Evolutionary conservation across 176 grass and related monocot genomes (phyloP).

Genomic region (Elymus sibiricus): DNA sequence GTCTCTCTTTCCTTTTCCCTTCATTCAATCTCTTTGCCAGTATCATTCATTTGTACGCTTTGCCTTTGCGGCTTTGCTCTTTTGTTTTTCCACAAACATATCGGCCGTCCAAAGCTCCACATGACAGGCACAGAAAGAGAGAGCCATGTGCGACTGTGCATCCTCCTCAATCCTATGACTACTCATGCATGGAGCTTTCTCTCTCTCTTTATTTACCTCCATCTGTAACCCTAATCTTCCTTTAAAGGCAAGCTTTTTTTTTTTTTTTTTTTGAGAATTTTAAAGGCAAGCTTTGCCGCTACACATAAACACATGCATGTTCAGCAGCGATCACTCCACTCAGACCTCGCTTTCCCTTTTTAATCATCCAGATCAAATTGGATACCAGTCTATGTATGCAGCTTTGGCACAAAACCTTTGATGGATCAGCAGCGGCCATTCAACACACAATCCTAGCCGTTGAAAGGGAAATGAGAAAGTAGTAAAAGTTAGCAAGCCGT

Average conservation of each 20-base stretch:
- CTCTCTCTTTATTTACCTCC: constrained; percentile 20
- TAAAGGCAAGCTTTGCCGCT: constrained; percentile 21
- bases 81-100: not conserved
- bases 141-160: not conserved
- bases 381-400: not conserved
- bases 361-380: constrained; percentile 10
- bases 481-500: not conserved
- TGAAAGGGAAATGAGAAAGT: not conserved
- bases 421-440: not conserved
- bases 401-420: constrained; percentile 5
- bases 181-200: not conserved
- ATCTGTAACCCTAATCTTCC: constrained; percentile 10
- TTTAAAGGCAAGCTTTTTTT: constrained; percentile 32
- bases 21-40: not conserved
- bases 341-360: constrained; percentile 1
- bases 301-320: not conserved
- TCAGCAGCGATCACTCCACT: not conserved
- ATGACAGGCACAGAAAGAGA: constrained; percentile 17
- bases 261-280: no score
- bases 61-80: constrained; percentile 13
- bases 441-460: not conserved
- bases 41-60: constrained; percentile 1
- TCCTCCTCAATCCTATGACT: not conserved
- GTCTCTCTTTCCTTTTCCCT: constrained; percentile 3
- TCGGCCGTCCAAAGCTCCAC: constrained; percentile 13